These are phyloP conservation scores for Crithidia fasciculata DNA, from an alignment of 208 protist genomes.

Conservation along the genomic window DNA sequence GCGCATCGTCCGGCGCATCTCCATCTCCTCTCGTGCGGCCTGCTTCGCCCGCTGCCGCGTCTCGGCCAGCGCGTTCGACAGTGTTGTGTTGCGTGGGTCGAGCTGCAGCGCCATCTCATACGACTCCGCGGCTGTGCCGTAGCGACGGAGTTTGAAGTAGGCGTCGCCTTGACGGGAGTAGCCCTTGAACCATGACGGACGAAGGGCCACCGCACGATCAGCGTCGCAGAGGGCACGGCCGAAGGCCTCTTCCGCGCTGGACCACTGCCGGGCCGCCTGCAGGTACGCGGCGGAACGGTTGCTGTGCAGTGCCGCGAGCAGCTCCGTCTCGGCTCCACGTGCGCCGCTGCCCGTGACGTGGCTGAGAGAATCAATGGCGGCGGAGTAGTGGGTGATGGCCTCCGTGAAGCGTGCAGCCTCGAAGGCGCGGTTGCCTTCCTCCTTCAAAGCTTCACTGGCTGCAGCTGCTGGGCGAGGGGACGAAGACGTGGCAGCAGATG, in stretches of 20 bases:
- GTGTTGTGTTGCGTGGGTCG: conserved; percentile 74
- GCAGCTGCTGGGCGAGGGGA: not conserved
- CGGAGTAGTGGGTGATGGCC: conserved; percentile 83
- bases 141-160: conserved; percentile 85
- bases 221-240: conserved; percentile 89
- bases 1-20: conserved; percentile 27
- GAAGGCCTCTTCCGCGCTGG: conserved; percentile 48
- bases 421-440: conserved; percentile 92
- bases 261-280: conserved; percentile 65
- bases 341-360: not conserved
- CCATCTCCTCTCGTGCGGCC: conserved; percentile 26
- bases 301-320: conserved; percentile 90
- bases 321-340: conserved; percentile 3
- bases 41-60: conserved; percentile 45
- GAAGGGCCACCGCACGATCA: conserved; percentile 81
- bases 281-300: conserved; percentile 95
- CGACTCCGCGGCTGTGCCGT: conserved; percentile 82
- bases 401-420: conserved; percentile 72
- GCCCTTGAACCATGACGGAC: conserved; percentile 93
- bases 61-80: conserved; percentile 65
- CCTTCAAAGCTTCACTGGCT: conserved; percentile 73
- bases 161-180: conserved; percentile 92
- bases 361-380: conserved; percentile 60
- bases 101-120: conserved; percentile 91
- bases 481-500: conserved; percentile 4